Base-by-base conservation (phyloP, 208 protist genomes). In the Leishmania tarentolae region DNA sequence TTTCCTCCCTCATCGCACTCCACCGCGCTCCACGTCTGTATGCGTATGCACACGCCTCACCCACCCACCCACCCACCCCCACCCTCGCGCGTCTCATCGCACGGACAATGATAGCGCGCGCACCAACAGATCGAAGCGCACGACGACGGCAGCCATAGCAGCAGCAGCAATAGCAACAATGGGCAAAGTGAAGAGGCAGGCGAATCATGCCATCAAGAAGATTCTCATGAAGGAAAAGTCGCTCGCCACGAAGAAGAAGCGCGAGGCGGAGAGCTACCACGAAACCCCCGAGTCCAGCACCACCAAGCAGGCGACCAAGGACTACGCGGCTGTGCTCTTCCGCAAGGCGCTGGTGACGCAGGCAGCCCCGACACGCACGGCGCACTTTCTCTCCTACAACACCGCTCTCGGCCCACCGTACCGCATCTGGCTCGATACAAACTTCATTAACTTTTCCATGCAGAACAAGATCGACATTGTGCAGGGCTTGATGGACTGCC, bases 391-490 rank as follows among this genome's bases (percentile, higher is more conserved):
- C 47, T 94, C 89, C 59, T 99, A 99, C 93, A 99, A 99, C 94
- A 95, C 87, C 56, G 90, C 95, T 50, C 95, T 99, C 8, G 99
- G 98, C 9, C 99, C 99, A 28, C 99, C 99, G 68, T 99, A 99
- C 90, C 96, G 98, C 84, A 93, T 99, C 28, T 96, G 99, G 86
- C 86, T 99, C 17, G 99, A 99, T 86, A 99, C 99, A 3, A 99
- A 99, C 96, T 99, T 99, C 86, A 99, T 99, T 86, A 99, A 99
- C 92, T 99, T 99, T 84, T 99, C 98, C n/a, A 99, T 99, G 88
- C 98, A 99, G 81, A 99, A 99, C 90, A 99, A 99, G 86, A 97
- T 99, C 37, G 99, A 99, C 81, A 98, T 99, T 75, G 92, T 99
- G 37, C 91, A 99, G 70, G 92, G 92, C 2, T 88, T 99, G 37